These are phyloP conservation scores for Pseudevernia furfuracea DNA, from an alignment of 495 filamentous ascomycete species.

Conservation along the genomic window DNA sequence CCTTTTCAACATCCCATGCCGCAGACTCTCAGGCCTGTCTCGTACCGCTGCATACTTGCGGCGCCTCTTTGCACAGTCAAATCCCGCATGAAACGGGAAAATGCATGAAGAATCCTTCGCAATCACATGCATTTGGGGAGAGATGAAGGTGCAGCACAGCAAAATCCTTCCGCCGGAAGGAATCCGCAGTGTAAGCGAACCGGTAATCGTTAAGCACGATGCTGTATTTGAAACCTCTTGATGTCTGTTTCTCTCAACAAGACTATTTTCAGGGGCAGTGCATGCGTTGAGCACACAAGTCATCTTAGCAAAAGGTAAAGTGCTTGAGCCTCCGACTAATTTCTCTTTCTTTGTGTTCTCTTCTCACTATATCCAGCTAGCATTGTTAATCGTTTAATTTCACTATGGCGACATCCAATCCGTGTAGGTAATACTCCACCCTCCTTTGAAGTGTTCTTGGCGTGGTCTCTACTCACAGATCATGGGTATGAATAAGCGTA, in stretches of 20 bases:
- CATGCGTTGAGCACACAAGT: not conserved
- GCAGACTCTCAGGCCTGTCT: not conserved
- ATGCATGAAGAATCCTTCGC: not conserved
- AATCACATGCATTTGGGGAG: not conserved
- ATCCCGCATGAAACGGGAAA: not conserved
- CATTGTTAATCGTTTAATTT: too few species aligned
- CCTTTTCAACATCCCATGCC: too few species aligned
- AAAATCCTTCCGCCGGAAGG: not conserved
- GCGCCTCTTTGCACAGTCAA: not conserved
- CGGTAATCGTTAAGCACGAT: not conserved
- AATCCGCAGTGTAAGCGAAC: not conserved
- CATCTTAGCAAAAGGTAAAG: not conserved
- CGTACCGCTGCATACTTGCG: not conserved
- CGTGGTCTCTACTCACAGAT: too few species aligned
- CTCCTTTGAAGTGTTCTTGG: not conserved
- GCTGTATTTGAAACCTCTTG: not conserved
- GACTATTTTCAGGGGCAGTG: not conserved
- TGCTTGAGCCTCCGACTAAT: not conserved
- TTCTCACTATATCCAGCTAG: not conserved
- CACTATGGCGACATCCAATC: too few species aligned
- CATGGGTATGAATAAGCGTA: too few species aligned
- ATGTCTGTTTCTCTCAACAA: not conserved
- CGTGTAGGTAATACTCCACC: not conserved
- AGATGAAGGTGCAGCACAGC: not conserved
- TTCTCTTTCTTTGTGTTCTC: not conserved